phyloP scores from a whole-genome alignment of 1,139 yeast species.

The Hanseniaspora gamundiae region DNA sequence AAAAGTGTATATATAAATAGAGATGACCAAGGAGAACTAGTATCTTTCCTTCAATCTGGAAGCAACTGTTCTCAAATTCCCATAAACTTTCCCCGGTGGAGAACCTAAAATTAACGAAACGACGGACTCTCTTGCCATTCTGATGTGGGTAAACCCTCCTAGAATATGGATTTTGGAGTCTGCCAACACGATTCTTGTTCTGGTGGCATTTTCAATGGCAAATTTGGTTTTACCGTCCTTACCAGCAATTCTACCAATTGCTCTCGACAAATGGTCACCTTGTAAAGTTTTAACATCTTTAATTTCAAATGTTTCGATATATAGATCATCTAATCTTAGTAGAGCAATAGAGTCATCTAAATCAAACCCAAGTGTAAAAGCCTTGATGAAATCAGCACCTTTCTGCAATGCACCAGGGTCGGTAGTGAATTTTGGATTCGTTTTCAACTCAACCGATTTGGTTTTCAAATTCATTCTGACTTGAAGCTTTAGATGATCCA shows the following conservation, averaged over 20 bases:
- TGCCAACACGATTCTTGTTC: slow-evolving; percentile 95
- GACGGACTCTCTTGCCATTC: slow-evolving; percentile 95
- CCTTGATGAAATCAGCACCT: slow-evolving; percentile 93
- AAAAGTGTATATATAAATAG: neutral
- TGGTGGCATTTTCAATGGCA: slow-evolving; percentile 95
- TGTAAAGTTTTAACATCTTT: slow-evolving; percentile 91
- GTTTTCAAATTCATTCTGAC: slow-evolving; percentile 89
- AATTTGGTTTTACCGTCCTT: slow-evolving; percentile 98
- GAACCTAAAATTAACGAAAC: slow-evolving; percentile 91
- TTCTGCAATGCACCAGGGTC: slow-evolving; percentile 94
- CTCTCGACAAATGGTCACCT: slow-evolving; percentile 95
- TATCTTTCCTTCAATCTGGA: slow-evolving; percentile 95
- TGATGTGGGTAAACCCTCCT: slow-evolving; percentile 93
- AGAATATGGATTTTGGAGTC: slow-evolving; percentile 91
- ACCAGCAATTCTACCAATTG: slow-evolving; percentile 99
- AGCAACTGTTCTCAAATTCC: slow-evolving; percentile 91
- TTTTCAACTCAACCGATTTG: slow-evolving; percentile 76
- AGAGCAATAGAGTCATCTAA: slow-evolving; percentile 94
- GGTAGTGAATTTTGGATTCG: slow-evolving; percentile 63
- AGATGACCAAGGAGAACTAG: slow-evolving; percentile 24
- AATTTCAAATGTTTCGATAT: slow-evolving; percentile 91
- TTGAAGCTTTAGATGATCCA: slow-evolving; percentile 85
- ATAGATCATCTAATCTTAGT: slow-evolving; percentile 84
- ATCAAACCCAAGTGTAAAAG: slow-evolving; percentile 92
- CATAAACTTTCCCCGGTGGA: slow-evolving; percentile 97